Base-by-base conservation (phyloP, 805 yeast species). In the Hanseniaspora taiwanica region DNA sequence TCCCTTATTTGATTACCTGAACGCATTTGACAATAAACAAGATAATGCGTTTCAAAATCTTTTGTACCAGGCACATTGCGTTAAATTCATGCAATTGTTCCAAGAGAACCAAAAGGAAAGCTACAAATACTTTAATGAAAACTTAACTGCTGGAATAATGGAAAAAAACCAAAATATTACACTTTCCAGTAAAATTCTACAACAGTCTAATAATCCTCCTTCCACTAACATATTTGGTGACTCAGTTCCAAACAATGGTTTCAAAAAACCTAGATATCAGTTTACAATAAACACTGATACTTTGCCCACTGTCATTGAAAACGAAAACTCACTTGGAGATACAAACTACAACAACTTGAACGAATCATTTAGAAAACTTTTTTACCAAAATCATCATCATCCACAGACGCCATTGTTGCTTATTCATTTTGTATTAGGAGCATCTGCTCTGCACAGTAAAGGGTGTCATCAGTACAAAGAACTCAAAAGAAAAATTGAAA, bases 1-100 rank as follows among this genome's bases (percentile, higher is more conserved):
- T 27, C 32, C 32, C 17, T 14, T 27, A 27, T 27, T 27, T 12
- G 17, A 27, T 9, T 27, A 27, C n/a, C 32, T 16, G 20, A 36
- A 7, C n/a, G 46, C 50, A 23, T 23, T 23, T 23, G 25, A 10
- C 25, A 23, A 23, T 23, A 10, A 23, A 10, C 25, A 23, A 23
- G 10, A 23, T 23, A 23, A 23, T 7, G 25, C 25, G 10, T n/a
- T n/a, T n/a, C 9, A 23, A 7, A 10, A 23, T 23, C 25, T 23
- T 23, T 7, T 7, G 10, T 23, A 7, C 10, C 25, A 23, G 10
- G 25, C 25, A 23, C 25, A 23, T 23, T 7, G 9, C 7, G 25
- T 23, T 7, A 23, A 23, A 23, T 23, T 23, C 10, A 23, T 23
- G 10, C 25, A 23, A 23, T 23, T 23, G 10, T 23, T 23, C 10